Evolutionary conservation across 345 rosid species (phyloP).

Genomic region (Iberis pinnata): DNA sequence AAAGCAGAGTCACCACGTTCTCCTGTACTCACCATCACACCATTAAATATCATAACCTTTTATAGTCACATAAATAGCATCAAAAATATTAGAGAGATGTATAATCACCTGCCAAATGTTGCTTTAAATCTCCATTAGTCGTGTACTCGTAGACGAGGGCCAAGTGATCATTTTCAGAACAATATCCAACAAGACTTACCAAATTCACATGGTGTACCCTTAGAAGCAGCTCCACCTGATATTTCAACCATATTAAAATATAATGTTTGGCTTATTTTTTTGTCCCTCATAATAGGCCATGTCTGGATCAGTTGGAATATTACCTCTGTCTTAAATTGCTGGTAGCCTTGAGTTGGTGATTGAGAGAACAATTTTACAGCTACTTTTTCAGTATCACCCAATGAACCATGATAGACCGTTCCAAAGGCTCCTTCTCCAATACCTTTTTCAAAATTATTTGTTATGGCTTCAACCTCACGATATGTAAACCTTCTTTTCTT

Average conservation of each 20-base stretch:
- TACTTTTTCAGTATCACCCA: not conserved
- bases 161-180: constrained; percentile 22
- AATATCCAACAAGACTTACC: constrained; percentile 32
- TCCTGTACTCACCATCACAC: no score
- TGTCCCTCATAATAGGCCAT: no score
- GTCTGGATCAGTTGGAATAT: no score
- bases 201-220: constrained; percentile 37
- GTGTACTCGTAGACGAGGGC: constrained; percentile 35
- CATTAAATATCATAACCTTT: no score
- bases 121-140: constrained; percentile 23
- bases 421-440: not conserved
- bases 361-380: not conserved
- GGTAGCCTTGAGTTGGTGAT: not conserved
- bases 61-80: no score
- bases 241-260: no score
- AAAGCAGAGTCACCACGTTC: no score
- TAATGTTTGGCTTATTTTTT: no score
- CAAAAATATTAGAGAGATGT: not conserved
- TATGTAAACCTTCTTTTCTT: not conserved
- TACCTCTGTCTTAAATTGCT: not conserved
- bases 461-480: not conserved
- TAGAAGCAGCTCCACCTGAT: constrained; percentile 29
- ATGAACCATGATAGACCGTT: not conserved
- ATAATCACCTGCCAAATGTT: constrained; percentile 17
- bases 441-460: not conserved